phyloP scores from a whole-genome alignment of 1,284 basidiomycete species.

The Coniophora puteana region DNA sequence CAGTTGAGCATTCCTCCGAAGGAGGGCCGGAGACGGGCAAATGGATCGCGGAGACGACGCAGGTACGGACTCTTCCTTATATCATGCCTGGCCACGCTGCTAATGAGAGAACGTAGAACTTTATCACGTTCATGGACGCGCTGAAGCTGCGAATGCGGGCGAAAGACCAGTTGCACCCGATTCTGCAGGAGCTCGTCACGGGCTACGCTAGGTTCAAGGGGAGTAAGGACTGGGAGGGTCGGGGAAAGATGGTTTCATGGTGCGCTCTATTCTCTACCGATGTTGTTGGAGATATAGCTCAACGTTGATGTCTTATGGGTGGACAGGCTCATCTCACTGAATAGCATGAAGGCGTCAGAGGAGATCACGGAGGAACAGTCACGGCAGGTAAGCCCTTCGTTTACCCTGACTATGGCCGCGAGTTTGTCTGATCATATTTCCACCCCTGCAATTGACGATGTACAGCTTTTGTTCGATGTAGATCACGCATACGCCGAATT shows the following conservation, averaged over 20 bases:
- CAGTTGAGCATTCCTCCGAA: slow-evolving; percentile 88
- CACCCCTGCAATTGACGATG: too few relatives aligned
- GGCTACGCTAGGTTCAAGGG: slow-evolving; percentile 91
- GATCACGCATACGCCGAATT: slow-evolving; percentile 97
- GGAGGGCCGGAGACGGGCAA: slow-evolving; percentile 87
- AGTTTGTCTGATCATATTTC: background rate
- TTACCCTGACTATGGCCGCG: background rate
- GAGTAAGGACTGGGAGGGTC: slow-evolving; percentile 91
- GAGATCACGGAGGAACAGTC: slow-evolving; percentile 96
- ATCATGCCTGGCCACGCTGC: slow-evolving; percentile 1
- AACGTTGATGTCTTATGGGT: background rate
- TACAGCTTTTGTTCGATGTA: slow-evolving; percentile 92
- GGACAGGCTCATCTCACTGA: slow-evolving; percentile 89
- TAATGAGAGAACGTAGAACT: slow-evolving; percentile 53
- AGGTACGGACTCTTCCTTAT: slow-evolving; percentile 46
- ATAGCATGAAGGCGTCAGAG: slow-evolving; percentile 96
- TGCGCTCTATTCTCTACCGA: slow-evolving; percentile 38
- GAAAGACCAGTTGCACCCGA: slow-evolving; percentile 95
- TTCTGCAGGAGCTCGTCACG: slow-evolving; percentile 91
- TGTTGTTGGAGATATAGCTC: background rate
- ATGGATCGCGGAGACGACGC: slow-evolving; percentile 98
- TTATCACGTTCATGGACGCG: slow-evolving; percentile 99
- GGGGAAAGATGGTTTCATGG: slow-evolving; percentile 93
- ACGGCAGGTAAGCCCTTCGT: slow-evolving; percentile 62
- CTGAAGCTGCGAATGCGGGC: slow-evolving; percentile 89